Evolutionary conservation across 805 yeast genomes (phyloP), one percentile per base, ranked within the genome.

Genomic region (Isabelozyma rhagii): DNA sequence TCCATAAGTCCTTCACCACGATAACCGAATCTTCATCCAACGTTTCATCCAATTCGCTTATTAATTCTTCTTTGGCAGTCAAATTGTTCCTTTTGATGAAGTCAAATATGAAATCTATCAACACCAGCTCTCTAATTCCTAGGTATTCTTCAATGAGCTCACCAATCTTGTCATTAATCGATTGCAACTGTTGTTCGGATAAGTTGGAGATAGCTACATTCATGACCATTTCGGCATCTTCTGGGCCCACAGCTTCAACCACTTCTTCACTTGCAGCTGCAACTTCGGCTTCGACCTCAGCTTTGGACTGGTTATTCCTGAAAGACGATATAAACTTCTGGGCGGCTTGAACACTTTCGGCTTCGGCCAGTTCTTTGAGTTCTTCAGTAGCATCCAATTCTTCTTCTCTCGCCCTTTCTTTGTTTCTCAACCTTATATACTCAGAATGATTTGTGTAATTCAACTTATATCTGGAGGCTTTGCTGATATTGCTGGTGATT

Each of bases 111-210:
- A 75, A 78, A 2, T 71, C 70, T 11, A 74, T 64, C 52, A 83
- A 67, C 41, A 78, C 75, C 11, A 77, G 81, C 52, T 82, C 88
- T 46, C 68, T 65, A 43, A 79, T 67, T 1, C 86, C 87, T 44
- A 83, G 60, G 49, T 71, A 78, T 49, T 81, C 83, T 48, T 75
- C 82, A 31, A 83, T 62, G 44, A 79, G 66, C 3, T 60, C 62
- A n/a, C 66, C 70, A 17, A 81, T 64, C 51, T 72, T 74, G 0
- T 57, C 55, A 31, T 66, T 66, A 21, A 80, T 54, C 8, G 56
- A 29, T 0, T 50, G 58, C 25, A 69, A 50, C 3, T 28, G 39
- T 1, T 49, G 54, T 3, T 46, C 14, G 1, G 59, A 39, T 8
- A 64, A 49, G 6, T 42, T 15, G 3, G 55, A 44, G 8, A 63